phyloP scores from a whole-genome alignment of 1,139 yeast genomes.

The Debaryomyces subglobosus region DNA sequence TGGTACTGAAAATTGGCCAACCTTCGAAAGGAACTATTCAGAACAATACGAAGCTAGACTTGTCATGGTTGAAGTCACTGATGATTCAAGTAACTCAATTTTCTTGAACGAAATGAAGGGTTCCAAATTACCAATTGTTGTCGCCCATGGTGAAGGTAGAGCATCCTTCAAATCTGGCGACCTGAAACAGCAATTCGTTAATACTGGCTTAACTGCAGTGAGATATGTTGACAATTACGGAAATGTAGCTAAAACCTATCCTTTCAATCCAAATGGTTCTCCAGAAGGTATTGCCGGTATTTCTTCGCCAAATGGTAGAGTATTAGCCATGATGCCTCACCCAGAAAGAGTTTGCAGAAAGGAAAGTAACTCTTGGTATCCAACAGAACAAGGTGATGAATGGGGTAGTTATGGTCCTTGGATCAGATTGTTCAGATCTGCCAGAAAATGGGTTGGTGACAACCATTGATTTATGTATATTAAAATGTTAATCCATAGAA shows the following conservation, averaged over 20 bases:
- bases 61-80: slow-evolving; percentile 79
- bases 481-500: slow-evolving; percentile 2
- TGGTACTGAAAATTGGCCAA: slow-evolving; percentile 96
- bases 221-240: slow-evolving; percentile 93
- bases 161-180: slow-evolving; percentile 63
- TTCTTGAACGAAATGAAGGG: slow-evolving; percentile 92
- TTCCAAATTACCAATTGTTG: slow-evolving; percentile 91
- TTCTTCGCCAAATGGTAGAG: slow-evolving; percentile 88
- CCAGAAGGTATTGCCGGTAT: slow-evolving; percentile 94
- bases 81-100: slow-evolving; percentile 60
- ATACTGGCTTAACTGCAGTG: slow-evolving; percentile 60
- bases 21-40: slow-evolving; percentile 85
- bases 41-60: slow-evolving; percentile 98
- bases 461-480: slow-evolving; percentile 19
- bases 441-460: slow-evolving; percentile 88
- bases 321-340: slow-evolving; percentile 98
- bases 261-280: slow-evolving; percentile 96
- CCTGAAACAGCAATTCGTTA: slow-evolving; percentile 46
- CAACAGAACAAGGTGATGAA: slow-evolving; percentile 61
- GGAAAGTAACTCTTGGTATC: slow-evolving; percentile 92
- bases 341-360: slow-evolving; percentile 93
- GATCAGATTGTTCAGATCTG: slow-evolving; percentile 91
- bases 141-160: slow-evolving; percentile 98
- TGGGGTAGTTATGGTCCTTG: slow-evolving; percentile 90
- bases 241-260: slow-evolving; percentile 75